phyloP scores from a whole-genome alignment of 2,329 filamentous ascomycete genomes.

The Claviceps cyperi region DNA sequence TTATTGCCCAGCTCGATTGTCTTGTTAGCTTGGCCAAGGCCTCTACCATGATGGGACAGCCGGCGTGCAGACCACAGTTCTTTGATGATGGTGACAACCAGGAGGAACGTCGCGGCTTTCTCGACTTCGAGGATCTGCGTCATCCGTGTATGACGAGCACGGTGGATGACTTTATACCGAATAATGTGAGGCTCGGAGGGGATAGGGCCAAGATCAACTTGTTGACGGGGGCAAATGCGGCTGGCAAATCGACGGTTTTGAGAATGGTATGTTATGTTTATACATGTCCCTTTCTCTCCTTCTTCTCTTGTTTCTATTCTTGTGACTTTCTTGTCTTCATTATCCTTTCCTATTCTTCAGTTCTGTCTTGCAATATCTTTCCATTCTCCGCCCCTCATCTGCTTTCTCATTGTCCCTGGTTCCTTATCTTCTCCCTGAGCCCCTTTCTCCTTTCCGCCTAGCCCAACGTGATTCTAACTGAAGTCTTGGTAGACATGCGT shows the following conservation, averaged over 20 bases:
- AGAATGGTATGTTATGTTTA: slow-evolving; percentile 55
- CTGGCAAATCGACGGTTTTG: slow-evolving; percentile 90
- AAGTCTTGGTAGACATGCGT: slow-evolving; percentile 57
- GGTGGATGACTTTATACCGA: slow-evolving; percentile 90
- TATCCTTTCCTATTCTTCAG: no score
- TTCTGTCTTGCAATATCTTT: not conserved
- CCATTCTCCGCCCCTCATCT: no score
- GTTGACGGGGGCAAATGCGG: slow-evolving; percentile 89
- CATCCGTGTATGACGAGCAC: slow-evolving; percentile 89
- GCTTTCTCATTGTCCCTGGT: no score
- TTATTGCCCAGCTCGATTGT: slow-evolving; percentile 87
- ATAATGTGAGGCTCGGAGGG: slow-evolving; percentile 79
- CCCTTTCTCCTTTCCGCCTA: not conserved
- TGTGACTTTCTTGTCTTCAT: slow-evolving; percentile 14
- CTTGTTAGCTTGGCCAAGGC: slow-evolving; percentile 85
- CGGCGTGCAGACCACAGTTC: slow-evolving; percentile 80
- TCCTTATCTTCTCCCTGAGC: not conserved
- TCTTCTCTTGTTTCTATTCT: not conserved
- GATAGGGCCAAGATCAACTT: slow-evolving; percentile 70
- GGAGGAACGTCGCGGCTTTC: slow-evolving; percentile 51
- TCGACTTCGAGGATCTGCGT: slow-evolving; percentile 86
- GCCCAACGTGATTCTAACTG: not conserved
- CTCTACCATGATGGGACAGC: slow-evolving; percentile 68
- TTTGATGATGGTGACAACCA: slow-evolving; percentile 41
- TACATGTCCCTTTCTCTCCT: not conserved